Base-by-base conservation (phyloP, 2,329 filamentous ascomycete genomes). In the Byssothecium circinans region DNA sequence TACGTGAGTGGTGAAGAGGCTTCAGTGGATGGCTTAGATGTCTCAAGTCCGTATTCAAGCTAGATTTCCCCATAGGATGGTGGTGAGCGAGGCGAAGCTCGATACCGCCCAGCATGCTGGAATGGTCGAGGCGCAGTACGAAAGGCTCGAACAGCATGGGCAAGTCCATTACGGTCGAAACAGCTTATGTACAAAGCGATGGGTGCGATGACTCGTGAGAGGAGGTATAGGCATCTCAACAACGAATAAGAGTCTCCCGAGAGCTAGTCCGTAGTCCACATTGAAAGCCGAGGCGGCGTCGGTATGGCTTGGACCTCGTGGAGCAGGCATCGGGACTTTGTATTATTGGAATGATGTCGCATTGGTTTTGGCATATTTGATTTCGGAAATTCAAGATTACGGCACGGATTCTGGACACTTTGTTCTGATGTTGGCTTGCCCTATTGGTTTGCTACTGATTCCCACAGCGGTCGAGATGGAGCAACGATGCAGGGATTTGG, bases 331-430 rank as follows among this genome's bases (percentile, higher is more conserved):
- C 14, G 29, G n/a, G n/a, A n/a, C n/a, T n/a, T n/a, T n/a, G n/a
- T n/a, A n/a, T n/a, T 58, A 61, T 61, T 64, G 62, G 62, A 61
- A 68, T 48, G 34, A 59, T 59, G 52, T 64, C 60, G 59, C 58
- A 58, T 61, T 59, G 52, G 51, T 52, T 64, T 68, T 67, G 54
- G 50, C 52, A 60, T 63, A 63, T 61, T 65, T 64, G 59, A 64
- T 61, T 61, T 68, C 63, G 66, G 64, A 71, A 65, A 56, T 56
- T 57, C 58, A 70, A 58, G 55, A 68, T 68, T 65, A 65, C 55
- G 68, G 69, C 67, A 63, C 12, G 25, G 15, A 14, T 65, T 56
- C 57, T 60, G 60, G 57, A 63, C 58, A 58, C 57, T 62, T 51
- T 60, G 56, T 56, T 55, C 43, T 52, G 56, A 50, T 48, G 53